Percentiles rank a stretch among this genome's conserved stretches.
phyloP scores from a whole-genome alignment of 345 rosid genomes.

The Moringa oleifera region DNA sequence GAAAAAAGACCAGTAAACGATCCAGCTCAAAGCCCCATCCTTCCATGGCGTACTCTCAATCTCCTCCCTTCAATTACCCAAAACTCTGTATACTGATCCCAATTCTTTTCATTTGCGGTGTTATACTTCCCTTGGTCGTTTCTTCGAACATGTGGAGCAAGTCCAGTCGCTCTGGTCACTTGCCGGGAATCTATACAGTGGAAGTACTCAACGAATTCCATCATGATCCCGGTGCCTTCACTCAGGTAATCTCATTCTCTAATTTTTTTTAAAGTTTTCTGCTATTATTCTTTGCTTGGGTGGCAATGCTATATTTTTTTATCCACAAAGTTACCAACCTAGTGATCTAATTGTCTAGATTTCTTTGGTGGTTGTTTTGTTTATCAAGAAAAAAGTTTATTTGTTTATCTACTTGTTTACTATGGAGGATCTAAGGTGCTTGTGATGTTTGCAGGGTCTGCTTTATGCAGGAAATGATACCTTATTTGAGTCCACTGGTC shows the following conservation, averaged over 20 bases:
- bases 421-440: too few relatives aligned
- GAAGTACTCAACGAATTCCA: conserved; percentile 59
- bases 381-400: not conserved
- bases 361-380: not conserved
- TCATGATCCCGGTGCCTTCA: conserved; percentile 63
- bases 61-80: conserved; percentile 24
- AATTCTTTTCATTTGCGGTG: conserved; percentile 24
- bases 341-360: not conserved
- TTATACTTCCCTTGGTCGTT: conserved; percentile 30
- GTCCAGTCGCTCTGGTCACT: not conserved
- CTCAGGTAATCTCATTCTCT: conserved; percentile 43
- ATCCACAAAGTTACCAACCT: not conserved
- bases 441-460: conserved; percentile 60
- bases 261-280: not conserved
- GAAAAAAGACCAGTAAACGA: conserved; percentile 33
- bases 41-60: conserved; percentile 28
- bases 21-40: conserved; percentile 13
- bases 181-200: conserved; percentile 26
- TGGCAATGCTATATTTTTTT: too few relatives aligned
- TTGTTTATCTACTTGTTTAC: not conserved
- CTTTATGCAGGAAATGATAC: conserved; percentile 66
- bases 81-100: conserved; percentile 28
- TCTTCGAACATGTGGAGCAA: conserved; percentile 25
- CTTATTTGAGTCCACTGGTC: conserved; percentile 85
- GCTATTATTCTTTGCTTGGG: not conserved